Percentiles rank a stretch among this genome's conserved stretches.
These are phyloP conservation scores for Suillus americanus DNA, from an alignment of 768 basidiomycete genomes.

Conservation along the genomic window DNA sequence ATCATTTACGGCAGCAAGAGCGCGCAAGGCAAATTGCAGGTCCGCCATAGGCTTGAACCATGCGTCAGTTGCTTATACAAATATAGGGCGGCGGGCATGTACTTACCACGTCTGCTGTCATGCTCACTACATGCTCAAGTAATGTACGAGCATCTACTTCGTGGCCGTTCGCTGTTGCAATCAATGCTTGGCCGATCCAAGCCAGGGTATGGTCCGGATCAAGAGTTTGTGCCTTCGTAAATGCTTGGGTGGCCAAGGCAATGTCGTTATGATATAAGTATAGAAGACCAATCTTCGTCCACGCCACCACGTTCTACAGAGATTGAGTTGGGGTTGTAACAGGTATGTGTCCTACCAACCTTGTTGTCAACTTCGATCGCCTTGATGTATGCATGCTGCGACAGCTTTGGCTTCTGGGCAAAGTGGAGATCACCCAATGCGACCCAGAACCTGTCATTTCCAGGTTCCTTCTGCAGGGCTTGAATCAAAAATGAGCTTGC, in stretches of 20 bases:
- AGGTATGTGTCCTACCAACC: slow-evolving; percentile 40
- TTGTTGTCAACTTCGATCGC: slow-evolving; percentile 86
- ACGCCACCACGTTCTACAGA: slow-evolving; percentile 66
- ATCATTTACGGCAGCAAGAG: slow-evolving; percentile 44
- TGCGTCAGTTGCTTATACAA: slow-evolving; percentile 12
- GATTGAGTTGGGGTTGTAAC: slow-evolving; percentile 3
- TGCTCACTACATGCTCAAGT: slow-evolving; percentile 68
- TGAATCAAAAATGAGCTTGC: slow-evolving; percentile 58
- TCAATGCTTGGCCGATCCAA: slow-evolving; percentile 88
- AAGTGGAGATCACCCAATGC: slow-evolving; percentile 78
- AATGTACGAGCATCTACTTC: slow-evolving; percentile 62
- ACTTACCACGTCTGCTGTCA: slow-evolving; percentile 59
- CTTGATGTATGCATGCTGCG: slow-evolving; percentile 91
- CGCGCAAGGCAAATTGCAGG: slow-evolving; percentile 65
- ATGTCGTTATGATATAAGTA: slow-evolving; percentile 78
- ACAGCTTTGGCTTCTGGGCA: slow-evolving; percentile 60
- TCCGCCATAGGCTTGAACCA: slow-evolving; percentile 72
- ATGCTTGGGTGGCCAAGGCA: slow-evolving; percentile 82
- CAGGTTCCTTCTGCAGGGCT: slow-evolving; percentile 72
- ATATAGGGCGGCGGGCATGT: not conserved
- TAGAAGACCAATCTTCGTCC: slow-evolving; percentile 88
- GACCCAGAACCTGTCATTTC: slow-evolving; percentile 77
- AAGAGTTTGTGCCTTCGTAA: slow-evolving; percentile 84
- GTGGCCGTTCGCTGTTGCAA: slow-evolving; percentile 62
- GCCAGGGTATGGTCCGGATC: slow-evolving; percentile 88